Conservation (phyloP, 106 monocot genomes). For the Allium cepa region DNA sequence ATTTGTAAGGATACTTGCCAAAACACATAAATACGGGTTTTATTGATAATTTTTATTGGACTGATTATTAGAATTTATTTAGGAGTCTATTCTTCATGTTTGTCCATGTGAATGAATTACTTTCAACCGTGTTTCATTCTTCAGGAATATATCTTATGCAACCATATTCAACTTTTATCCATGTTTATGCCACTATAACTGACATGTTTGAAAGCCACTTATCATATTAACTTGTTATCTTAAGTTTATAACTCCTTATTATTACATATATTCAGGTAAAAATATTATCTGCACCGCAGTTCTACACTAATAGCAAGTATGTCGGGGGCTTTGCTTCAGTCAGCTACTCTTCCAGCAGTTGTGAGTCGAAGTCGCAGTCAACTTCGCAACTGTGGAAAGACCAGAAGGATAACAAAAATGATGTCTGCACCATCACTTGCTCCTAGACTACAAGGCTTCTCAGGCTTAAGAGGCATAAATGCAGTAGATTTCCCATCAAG, state of each 20-base stretch:
- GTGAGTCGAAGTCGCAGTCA: conserved; percentile 14
- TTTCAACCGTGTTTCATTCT: neutral
- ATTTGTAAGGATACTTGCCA: too few relatives aligned
- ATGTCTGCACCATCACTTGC: conserved; percentile 12
- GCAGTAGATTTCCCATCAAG: conserved; percentile 23
- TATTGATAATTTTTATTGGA: too few relatives aligned
- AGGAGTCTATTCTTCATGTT: neutral
- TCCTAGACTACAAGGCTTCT: conserved; percentile 21
- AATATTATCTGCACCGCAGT: neutral
- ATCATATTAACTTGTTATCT: neutral
- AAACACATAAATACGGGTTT: too few relatives aligned
- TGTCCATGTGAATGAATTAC: neutral
- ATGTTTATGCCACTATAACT: neutral
- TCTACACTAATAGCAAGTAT: conserved; percentile 13
- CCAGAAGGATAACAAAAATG: conserved; percentile 18
- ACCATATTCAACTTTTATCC: neutral
- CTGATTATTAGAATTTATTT: too few relatives aligned
- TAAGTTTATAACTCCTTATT: neutral
- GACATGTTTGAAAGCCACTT: neutral
- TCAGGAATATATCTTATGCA: neutral
- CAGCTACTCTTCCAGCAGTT: conserved; percentile 28
- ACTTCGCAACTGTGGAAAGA: conserved; percentile 9
- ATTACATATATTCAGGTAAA: neutral
- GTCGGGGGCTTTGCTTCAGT: conserved; percentile 45
- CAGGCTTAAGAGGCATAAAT: conserved; percentile 28